phyloP scores from a whole-genome alignment of 495 filamentous ascomycete species.

The Aspergillus nanangensis region DNA sequence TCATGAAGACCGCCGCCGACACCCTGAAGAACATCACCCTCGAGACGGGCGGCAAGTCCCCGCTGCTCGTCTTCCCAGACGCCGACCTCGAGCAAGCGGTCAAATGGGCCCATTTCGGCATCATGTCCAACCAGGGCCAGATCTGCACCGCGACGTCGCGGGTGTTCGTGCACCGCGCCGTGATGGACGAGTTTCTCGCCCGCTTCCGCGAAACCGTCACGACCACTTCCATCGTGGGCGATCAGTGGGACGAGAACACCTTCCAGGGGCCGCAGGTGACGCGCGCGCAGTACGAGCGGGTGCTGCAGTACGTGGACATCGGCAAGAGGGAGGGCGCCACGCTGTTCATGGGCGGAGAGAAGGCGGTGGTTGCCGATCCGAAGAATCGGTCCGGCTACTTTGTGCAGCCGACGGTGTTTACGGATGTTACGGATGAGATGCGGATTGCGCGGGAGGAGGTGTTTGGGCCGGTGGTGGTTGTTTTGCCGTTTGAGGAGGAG shows the following conservation, averaged over 20 bases:
- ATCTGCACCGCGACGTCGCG: conserved; percentile 89
- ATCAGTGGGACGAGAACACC: conserved; percentile 75
- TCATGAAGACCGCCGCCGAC: conserved; percentile 82
- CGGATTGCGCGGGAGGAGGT: conserved; percentile 68
- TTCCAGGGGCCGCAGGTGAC: conserved; percentile 89
- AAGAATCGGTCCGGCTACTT: conserved; percentile 55
- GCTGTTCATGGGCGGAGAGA: conserved; percentile 66
- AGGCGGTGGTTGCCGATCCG: conserved; percentile 51
- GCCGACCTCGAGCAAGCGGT: conserved; percentile 82
- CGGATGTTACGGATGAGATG: conserved; percentile 63
- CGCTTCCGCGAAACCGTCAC: conserved; percentile 64
- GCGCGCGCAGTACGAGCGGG: conserved; percentile 74
- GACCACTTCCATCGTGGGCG: conserved; percentile 68
- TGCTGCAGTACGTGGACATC: conserved; percentile 71
- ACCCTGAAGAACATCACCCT: conserved; percentile 93
- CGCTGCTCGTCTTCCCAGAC: conserved; percentile 80
- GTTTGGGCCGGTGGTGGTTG: conserved; percentile 86
- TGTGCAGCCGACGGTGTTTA: conserved; percentile 69
- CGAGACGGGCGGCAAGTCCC: too few species aligned
- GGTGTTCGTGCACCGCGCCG: conserved; percentile 72
- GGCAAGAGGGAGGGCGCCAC: conserved; percentile 81
- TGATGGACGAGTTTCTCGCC: conserved; percentile 73
- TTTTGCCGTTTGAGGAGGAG: conserved; percentile 75
- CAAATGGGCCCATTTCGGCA: conserved; percentile 79
- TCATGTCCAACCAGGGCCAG: conserved; percentile 77